phyloP scores from a whole-genome alignment of 1,139 yeast genomes.

The Yamadazyma conglobata region DNA sequence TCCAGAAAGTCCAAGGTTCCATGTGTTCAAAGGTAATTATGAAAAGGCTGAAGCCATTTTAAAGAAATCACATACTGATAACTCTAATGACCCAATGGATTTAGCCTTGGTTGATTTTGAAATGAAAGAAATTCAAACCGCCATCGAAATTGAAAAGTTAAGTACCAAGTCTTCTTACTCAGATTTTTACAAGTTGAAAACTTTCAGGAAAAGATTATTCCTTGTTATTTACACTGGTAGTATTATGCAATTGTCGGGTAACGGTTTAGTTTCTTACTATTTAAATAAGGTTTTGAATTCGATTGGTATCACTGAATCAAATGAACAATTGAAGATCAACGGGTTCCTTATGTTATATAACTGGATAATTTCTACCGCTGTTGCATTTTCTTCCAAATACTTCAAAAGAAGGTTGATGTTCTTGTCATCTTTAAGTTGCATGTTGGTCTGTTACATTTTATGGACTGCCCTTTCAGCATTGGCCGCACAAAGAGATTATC shows the following conservation, averaged over 20 bases:
- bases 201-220: slow-evolving; percentile 45
- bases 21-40: slow-evolving; percentile 33
- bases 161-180: slow-evolving; percentile 25
- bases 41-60: slow-evolving; percentile 41
- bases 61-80: slow-evolving; percentile 39
- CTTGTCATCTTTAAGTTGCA: slow-evolving; percentile 28
- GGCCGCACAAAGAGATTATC: slow-evolving; percentile 35
- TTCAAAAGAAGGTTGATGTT: slow-evolving; percentile 48
- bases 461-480: slow-evolving; percentile 38
- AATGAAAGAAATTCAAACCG: slow-evolving; percentile 41
- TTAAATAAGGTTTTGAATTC: slow-evolving; percentile 45
- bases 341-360: slow-evolving; percentile 44
- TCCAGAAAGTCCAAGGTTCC: slow-evolving; percentile 49
- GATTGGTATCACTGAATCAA: slow-evolving; percentile 44
- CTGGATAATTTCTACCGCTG: slow-evolving; percentile 30
- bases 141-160: slow-evolving; percentile 32
- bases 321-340: slow-evolving; percentile 45
- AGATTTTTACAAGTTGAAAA: slow-evolving; percentile 32
- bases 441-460: slow-evolving; percentile 36
- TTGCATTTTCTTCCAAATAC: slow-evolving; percentile 27
- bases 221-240: slow-evolving; percentile 30
- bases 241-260: slow-evolving; percentile 50
- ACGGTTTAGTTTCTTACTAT: slow-evolving; percentile 51
- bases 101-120: slow-evolving; percentile 40
- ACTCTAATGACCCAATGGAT: slow-evolving; percentile 26